These are phyloP conservation scores for Bondarzewia mesenterica DNA, from an alignment of 1,284 basidiomycete genomes.

Conservation along the genomic window DNA sequence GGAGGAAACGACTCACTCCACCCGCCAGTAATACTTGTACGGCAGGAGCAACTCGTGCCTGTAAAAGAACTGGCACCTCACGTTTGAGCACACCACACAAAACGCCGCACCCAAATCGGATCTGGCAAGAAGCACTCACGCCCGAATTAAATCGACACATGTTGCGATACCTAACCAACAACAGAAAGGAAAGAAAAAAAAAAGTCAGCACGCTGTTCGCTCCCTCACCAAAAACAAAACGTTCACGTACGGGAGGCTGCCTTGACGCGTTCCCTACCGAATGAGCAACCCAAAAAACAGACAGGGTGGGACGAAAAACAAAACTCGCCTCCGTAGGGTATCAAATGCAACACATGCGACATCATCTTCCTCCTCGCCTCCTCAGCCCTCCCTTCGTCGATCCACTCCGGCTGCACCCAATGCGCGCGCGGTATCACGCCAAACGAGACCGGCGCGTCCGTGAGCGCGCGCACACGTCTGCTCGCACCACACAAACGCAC, in stretches of 20 bases:
- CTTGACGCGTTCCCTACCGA: too few relatives aligned
- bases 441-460: constrained; percentile 34
- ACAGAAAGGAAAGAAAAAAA: background rate
- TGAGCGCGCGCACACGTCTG: constrained; percentile 48
- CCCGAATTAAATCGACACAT: constrained; percentile 96
- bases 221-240: too few relatives aligned
- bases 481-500: background rate
- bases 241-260: background rate
- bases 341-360: background rate
- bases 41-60: constrained; percentile 71
- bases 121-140: constrained; percentile 36
- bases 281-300: too few relatives aligned
- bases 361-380: constrained; percentile 49
- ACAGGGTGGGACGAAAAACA: background rate
- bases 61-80: constrained; percentile 67
- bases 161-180: constrained; percentile 57
- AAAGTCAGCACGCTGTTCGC: too few relatives aligned
- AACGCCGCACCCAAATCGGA: too few relatives aligned
- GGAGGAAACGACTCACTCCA: constrained; percentile 38
- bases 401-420: constrained; percentile 54
- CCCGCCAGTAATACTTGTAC: constrained; percentile 91
- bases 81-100: too few relatives aligned
- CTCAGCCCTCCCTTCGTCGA: constrained; percentile 50
- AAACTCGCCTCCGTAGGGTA: constrained; percentile 5
- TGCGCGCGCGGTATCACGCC: constrained; percentile 43